Evolutionary conservation across 257 asterid genomes (phyloP), one percentile per base, ranked within the genome.

Genomic region (Nicotiana paniculata): DNA sequence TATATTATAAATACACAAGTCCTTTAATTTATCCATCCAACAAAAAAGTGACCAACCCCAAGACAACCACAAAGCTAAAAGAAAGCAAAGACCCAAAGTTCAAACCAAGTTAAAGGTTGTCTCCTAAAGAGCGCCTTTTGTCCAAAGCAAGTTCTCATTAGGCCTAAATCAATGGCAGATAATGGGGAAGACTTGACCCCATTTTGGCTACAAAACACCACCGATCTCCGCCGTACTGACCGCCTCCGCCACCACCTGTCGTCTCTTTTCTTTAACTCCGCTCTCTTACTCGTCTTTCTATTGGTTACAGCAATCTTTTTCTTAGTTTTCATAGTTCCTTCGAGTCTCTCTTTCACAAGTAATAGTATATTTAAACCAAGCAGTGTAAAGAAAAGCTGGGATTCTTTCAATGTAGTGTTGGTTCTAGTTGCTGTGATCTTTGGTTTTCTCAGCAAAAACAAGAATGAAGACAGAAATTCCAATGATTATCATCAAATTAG

Each of bases 351-450:
- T 11, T 82, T 89, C 9, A 90, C 88, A 84, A 75, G 88, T 53
- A 89, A 77, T 66, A 89, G 78, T 63, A 83, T 95, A 84, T 90
- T 95, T 81, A 90, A 83, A 87, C 97, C 99, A 15, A 93, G 84
- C 61, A 88, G 85, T 69, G 97, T 95, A 3, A 92, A 90, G 82
- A 93, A 87, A 59, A 93, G 96, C 81, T 95, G 99, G 99, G 99
- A 92, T 89, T 91, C 97, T 24, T 82, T 95, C 82, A 95, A 93
- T 81, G 48, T 90, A 1, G 85, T 90, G 1, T 88, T 95, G 46
- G 98, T 95, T 80, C 82, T 95, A 51, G 89, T 90, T 24, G 99
- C 99, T 64, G 85, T 93, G 3, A 85, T 91, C 58, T 93, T 93
- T 85, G 99, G 99, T 3, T 86, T 96, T 83, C 93, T 93, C 0